These are phyloP conservation scores for Kwoniella sp. DNA, from an alignment of 768 basidiomycete genomes.

Conservation along the genomic window DNA sequence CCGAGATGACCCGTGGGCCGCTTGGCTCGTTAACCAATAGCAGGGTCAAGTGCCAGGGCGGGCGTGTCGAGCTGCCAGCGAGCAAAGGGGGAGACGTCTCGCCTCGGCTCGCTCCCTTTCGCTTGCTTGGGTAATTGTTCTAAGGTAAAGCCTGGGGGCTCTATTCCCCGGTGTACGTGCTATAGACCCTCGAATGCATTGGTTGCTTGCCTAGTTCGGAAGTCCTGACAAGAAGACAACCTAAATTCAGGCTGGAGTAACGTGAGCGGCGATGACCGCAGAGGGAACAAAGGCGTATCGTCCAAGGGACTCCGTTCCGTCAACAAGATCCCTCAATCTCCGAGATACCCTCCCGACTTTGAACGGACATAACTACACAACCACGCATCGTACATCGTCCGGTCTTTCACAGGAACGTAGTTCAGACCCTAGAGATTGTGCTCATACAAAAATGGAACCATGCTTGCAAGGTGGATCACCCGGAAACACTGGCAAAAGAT, in stretches of 20 bases:
- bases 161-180: too few species aligned
- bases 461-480: not conserved
- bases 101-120: not conserved
- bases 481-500: conserved; percentile 3
- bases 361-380: not conserved
- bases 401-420: not conserved
- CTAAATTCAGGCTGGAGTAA: not conserved
- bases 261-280: not conserved
- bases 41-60: too few species aligned
- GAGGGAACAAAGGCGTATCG: not conserved
- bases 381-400: not conserved
- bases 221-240: not conserved
- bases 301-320: not conserved
- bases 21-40: too few species aligned
- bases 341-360: conserved; percentile 1
- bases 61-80: too few species aligned
- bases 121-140: not conserved
- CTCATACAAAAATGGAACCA: not conserved
- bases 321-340: not conserved
- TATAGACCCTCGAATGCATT: not conserved
- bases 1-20: not conserved
- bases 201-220: not conserved
- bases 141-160: not conserved
- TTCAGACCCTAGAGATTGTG: not conserved
- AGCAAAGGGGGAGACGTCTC: too few species aligned